Evolutionary conservation across 306 rosid species (phyloP).

Genomic region (Inga oerstediana): DNA sequence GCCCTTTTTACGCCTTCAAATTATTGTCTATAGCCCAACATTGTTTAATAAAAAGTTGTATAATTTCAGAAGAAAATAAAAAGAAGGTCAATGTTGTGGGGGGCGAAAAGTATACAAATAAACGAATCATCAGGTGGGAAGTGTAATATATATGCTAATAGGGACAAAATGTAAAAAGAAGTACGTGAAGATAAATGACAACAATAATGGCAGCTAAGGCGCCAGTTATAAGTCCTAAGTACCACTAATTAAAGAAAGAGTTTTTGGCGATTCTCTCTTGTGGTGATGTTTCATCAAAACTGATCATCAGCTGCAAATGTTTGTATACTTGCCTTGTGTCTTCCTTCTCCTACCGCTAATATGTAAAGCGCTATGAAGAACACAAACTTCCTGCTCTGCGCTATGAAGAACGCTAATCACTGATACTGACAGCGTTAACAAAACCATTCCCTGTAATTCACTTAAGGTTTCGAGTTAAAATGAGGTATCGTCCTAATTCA

Average conservation of each 20-base stretch:
- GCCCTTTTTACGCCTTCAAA: too few relatives aligned
- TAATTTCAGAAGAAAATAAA: too few relatives aligned
- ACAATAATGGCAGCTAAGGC: slow-evolving; percentile 28
- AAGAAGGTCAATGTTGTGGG: too few relatives aligned
- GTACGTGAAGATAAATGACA: slow-evolving; percentile 27
- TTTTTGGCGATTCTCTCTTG: slow-evolving; percentile 28
- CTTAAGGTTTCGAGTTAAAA: not conserved
- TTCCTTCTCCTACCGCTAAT: slow-evolving; percentile 50
- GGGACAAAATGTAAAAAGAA: too few relatives aligned
- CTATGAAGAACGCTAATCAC: slow-evolving; percentile 38
- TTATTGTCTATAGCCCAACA: too few relatives aligned
- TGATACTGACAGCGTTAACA: slow-evolving; percentile 36
- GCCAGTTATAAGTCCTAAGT: slow-evolving; percentile 41
- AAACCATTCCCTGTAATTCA: slow-evolving; percentile 34
- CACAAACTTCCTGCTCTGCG: slow-evolving; percentile 20
- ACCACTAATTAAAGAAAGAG: not conserved
- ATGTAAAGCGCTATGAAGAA: slow-evolving; percentile 44
- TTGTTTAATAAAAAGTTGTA: too few relatives aligned
- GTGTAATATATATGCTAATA: too few relatives aligned
- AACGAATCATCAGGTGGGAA: too few relatives aligned
- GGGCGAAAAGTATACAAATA: too few relatives aligned
- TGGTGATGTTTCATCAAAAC: slow-evolving; percentile 41
- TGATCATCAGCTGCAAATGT: slow-evolving; percentile 69
- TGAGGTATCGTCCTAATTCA: too few relatives aligned
- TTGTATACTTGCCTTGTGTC: slow-evolving; percentile 56